phyloP scores from a whole-genome alignment of 75 land plant species.

The Selaginella tamariscina region DNA sequence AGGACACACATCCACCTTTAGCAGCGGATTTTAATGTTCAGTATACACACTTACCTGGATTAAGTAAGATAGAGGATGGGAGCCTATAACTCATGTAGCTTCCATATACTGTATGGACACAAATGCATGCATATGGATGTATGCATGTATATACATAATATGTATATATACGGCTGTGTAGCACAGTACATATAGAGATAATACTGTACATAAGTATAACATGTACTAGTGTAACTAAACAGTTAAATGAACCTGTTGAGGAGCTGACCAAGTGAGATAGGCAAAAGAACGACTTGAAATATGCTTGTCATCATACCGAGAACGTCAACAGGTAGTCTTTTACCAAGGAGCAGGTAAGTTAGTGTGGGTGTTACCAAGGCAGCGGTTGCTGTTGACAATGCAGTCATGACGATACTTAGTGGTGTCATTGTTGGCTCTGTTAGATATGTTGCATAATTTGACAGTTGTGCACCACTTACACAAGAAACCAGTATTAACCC shows the following conservation, averaged over 20 bases:
- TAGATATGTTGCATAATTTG: conserved; percentile 92
- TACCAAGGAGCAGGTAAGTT: conserved; percentile 69
- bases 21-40: too few species aligned
- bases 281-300: conserved; percentile 68
- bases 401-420: conserved; percentile 92
- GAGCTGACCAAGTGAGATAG: conserved; percentile 70
- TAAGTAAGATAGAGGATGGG: too few species aligned
- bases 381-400: conserved; percentile 90
- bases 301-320: conserved; percentile 84
- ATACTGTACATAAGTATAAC: too few species aligned
- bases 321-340: conserved; percentile 80
- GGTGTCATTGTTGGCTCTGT: conserved; percentile 77
- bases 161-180: too few species aligned
- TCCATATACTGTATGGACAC: too few species aligned
- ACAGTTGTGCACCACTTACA: conserved; percentile 97
- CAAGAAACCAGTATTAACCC: conserved; percentile 83
- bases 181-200: too few species aligned
- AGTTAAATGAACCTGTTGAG: conserved; percentile 74
- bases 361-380: conserved; percentile 68
- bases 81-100: too few species aligned
- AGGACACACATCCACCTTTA: too few species aligned
- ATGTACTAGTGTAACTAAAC: too few species aligned
- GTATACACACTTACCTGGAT: too few species aligned
- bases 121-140: too few species aligned
- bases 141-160: too few species aligned